A percentile compares a stretch with the other conserved stretches of the same genome.
phyloP scores from a whole-genome alignment of 177 flowering plant genomes.

The Vitis hybrid region DNA sequence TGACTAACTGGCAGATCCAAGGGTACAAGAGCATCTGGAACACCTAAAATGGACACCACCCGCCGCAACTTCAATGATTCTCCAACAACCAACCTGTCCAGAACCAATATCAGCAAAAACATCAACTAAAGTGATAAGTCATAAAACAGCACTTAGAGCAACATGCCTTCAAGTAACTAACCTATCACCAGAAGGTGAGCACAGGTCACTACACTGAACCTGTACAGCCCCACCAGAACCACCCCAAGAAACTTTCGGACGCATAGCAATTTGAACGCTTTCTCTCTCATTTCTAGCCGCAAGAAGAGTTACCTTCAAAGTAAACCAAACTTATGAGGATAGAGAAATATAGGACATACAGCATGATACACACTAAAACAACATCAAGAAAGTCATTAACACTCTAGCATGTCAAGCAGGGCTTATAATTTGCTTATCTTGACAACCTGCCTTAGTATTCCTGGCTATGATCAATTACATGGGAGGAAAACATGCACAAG shows the following conservation, averaged over 20 bases:
- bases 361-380: too few relatives aligned
- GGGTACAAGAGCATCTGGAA: constrained; percentile 98
- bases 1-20: constrained; percentile 75
- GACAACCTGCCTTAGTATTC: too few relatives aligned
- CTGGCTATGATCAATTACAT: too few relatives aligned
- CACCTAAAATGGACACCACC: constrained; percentile 88
- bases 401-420: too few relatives aligned
- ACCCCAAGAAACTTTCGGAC: constrained; percentile 89
- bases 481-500: too few relatives aligned
- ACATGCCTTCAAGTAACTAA: constrained; percentile 29
- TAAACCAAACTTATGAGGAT: constrained; percentile 17
- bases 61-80: constrained; percentile 67
- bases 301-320: constrained; percentile 69
- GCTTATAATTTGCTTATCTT: too few relatives aligned
- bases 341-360: neutral
- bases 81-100: constrained; percentile 70
- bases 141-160: constrained; percentile 1
- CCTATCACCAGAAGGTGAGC: constrained; percentile 89
- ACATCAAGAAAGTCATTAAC: too few relatives aligned
- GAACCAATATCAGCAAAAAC: constrained; percentile 13
- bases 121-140: neutral
- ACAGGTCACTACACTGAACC: constrained; percentile 76
- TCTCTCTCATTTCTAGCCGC: constrained; percentile 96
- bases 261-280: constrained; percentile 82
- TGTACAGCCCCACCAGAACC: constrained; percentile 72